Conservation (phyloP, 176 grass and related monocot genomes). For the Guadua angustifolia region DNA sequence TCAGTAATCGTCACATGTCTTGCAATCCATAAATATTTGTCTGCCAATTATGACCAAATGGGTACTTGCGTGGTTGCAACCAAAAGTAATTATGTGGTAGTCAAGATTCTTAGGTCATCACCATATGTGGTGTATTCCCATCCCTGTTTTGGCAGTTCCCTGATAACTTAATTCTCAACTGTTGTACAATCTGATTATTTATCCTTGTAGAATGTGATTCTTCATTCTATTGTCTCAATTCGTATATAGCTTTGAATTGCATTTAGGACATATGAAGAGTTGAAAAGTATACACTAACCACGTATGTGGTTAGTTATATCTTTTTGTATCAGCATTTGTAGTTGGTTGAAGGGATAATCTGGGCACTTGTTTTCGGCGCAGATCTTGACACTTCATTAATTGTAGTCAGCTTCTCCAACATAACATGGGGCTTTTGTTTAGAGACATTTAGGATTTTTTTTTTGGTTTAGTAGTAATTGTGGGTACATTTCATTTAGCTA, state of each 20-base stretch:
- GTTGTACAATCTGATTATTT: constrained; percentile 31
- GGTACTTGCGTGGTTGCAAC: background rate
- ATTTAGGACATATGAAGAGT: background rate
- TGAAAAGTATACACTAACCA: background rate
- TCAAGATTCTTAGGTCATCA: background rate
- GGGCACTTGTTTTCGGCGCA: constrained; percentile 23
- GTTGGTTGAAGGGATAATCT: constrained; percentile 38
- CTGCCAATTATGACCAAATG: constrained; percentile 7
- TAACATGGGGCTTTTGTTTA: background rate
- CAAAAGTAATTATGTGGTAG: background rate
- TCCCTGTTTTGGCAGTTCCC: background rate
- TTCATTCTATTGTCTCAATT: constrained; percentile 2
- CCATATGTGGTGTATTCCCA: background rate
- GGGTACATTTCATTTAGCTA: constrained; percentile 33
- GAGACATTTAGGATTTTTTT: background rate
- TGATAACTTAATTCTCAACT: constrained; percentile 23
- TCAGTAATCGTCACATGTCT: background rate
- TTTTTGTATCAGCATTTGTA: constrained; percentile 17
- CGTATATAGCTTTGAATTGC: background rate
- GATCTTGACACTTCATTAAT: background rate
- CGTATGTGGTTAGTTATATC: background rate
- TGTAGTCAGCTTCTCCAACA: background rate
- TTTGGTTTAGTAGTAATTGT: constrained; percentile 38
- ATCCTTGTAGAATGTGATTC: background rate
- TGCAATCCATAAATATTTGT: constrained; percentile 6